These are phyloP conservation scores for Arctium lappa DNA, from an alignment of 129 eudicot species.

Conservation along the genomic window DNA sequence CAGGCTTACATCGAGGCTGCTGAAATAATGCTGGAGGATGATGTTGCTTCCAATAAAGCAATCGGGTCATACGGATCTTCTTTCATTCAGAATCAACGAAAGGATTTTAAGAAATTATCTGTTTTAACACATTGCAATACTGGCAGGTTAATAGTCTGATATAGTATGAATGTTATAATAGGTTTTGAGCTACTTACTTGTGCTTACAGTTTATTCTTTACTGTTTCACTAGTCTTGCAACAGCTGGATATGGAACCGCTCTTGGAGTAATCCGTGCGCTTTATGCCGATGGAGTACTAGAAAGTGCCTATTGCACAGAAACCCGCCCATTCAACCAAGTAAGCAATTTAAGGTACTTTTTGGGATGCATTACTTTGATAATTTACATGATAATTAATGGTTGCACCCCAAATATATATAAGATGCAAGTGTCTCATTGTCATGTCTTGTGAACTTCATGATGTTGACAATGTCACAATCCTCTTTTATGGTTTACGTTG, in stretches of 20 bases:
- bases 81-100: slow-evolving; percentile 45
- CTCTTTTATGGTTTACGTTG: neutral
- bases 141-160: slow-evolving; percentile 58
- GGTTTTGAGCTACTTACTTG: slow-evolving; percentile 2
- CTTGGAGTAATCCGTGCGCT: slow-evolving; percentile 90
- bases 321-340: slow-evolving; percentile 98
- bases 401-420: neutral
- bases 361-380: neutral
- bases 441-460: neutral
- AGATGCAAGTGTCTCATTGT: neutral
- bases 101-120: slow-evolving; percentile 46
- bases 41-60: slow-evolving; percentile 92
- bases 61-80: slow-evolving; percentile 86
- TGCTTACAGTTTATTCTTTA: slow-evolving; percentile 5
- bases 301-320: slow-evolving; percentile 94
- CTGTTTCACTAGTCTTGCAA: slow-evolving; percentile 62
- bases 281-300: slow-evolving; percentile 71
- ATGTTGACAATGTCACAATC: neutral
- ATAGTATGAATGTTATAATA: neutral
- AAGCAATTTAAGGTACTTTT: slow-evolving; percentile 9
- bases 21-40: slow-evolving; percentile 86
- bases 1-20: slow-evolving; percentile 88
- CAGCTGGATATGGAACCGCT: slow-evolving; percentile 99
- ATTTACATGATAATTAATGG: neutral
- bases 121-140: slow-evolving; percentile 97